Evolutionary conservation across 2,329 filamentous ascomycete species (phyloP), one percentile per base, ranked within the genome.

Genomic region (Cladosporium sp.): DNA sequence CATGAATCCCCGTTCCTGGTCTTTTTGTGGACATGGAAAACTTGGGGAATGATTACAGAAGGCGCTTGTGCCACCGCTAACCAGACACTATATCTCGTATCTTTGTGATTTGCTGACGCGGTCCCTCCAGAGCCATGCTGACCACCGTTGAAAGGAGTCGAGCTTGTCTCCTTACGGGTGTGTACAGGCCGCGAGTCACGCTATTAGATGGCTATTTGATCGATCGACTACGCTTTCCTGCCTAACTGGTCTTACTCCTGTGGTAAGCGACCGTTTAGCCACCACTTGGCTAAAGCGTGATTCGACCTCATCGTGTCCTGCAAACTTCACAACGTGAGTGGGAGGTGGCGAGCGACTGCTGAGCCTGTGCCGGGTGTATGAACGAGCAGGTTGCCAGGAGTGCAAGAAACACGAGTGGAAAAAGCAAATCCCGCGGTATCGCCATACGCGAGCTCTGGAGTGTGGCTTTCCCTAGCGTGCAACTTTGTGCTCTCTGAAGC

Each of bases 281-380:
- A 34, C n/a, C 54, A 57, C 54, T 57, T 57, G 30, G 54, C 54
- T 16, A 56, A 57, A 57, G 54, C 54, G 54, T 57, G 32, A 26
- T 36, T 39, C 30, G 32, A 57, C 54, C 30, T 57, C 54, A 54
- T 32, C 16, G 25, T 21, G 16, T 5, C 26, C 14, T 54, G 28
- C 26, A 46, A 23, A 46, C 8, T n/a, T 10, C 13, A 13, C 39
- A 46, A 21, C 2, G 39, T 5, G 39, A 46, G n/a, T 8, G n/a
- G 8, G n/a, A 46, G 8, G n/a, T 21, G 39, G 8, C 21, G 39
- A 46, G n/a, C 39, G 21, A 46, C 21, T 13, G 11, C n/a, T 21
- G 39, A 46, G 39, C n/a, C 7, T 46, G 39, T 46, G 39, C 39
- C 39, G 39, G n/a, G n/a, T n/a, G n/a, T 21, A 46, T 23, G 21